Conservation (phyloP, 1,139 yeast genomes). For the Saccharomyces hybrid region DNA sequence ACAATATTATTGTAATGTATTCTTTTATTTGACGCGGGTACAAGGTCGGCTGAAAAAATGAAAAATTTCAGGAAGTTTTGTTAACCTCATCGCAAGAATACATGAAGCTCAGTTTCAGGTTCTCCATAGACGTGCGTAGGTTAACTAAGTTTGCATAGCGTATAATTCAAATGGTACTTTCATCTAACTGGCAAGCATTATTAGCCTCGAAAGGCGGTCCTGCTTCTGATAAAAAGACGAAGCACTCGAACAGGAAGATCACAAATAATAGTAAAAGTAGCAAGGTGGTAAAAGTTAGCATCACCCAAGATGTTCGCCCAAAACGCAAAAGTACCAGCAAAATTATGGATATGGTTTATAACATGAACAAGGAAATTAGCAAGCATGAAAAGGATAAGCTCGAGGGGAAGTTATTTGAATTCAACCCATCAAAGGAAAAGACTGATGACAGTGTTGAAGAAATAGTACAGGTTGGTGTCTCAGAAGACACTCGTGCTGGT, state of each 20-base stretch:
- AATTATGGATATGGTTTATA: slow-evolving; percentile 28
- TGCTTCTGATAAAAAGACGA: not conserved
- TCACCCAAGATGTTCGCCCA: not conserved
- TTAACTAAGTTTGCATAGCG: not conserved
- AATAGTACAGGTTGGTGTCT: slow-evolving; percentile 2
- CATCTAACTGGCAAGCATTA: slow-evolving; percentile 29
- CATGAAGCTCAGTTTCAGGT: slow-evolving; percentile 1
- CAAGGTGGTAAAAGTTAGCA: not conserved
- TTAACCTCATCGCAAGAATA: not conserved
- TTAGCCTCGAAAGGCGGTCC: slow-evolving; percentile 5
- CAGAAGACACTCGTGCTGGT: slow-evolving; percentile 7
- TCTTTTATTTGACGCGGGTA: not conserved
- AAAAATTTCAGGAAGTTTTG: slow-evolving; percentile 1
- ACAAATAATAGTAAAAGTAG: slow-evolving; percentile 3
- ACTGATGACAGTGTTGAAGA: not conserved
- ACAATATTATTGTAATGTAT: not conserved
- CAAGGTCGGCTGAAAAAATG: slow-evolving; percentile 2
- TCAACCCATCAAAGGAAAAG: slow-evolving; percentile 7
- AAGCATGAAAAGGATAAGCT: slow-evolving; percentile 19
- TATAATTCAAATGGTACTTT: slow-evolving; percentile 22
- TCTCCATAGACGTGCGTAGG: not conserved
- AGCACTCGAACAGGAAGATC: slow-evolving; percentile 4
- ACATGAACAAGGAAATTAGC: slow-evolving; percentile 26
- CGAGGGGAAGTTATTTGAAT: slow-evolving; percentile 20
- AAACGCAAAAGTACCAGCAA: slow-evolving; percentile 8